Base-by-base conservation (phyloP, 441 rosid species). In the Lepidium campestre region DNA sequence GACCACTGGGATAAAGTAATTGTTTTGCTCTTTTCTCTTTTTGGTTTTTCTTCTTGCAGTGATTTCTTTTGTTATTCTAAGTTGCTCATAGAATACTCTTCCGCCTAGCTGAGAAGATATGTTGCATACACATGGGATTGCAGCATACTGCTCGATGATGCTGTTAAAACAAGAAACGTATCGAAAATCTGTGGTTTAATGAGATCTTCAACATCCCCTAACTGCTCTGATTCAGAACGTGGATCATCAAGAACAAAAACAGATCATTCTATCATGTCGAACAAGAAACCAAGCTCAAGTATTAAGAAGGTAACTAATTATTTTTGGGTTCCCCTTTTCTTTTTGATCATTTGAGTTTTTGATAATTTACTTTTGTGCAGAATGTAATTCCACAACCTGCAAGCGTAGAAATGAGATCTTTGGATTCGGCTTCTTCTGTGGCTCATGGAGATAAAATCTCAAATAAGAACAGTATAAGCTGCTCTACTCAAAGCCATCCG, bases 91-190 rank as follows among this genome's bases (percentile, higher is more conserved):
- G 57, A 68, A 37, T 74, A 32, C 52, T 75, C 59, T 55, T 50
- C 44, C 44, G 35, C 76, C 66, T 80, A 91, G 99, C 77, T 94
- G 85, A 83, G 99, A 78, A 89, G 86, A 83, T 91, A 89, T 76
- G 98, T 94, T 52, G 85, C 72, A 76, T 91, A 86, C 84, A 94
- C 82, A 12, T 94, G 89, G 88, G 90, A 80, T 62, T 82, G 83
- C 85, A 63, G 66, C 70, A 74, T 62, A 44, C 62, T 88, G 83
- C 83, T 77, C 41, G 84, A 81, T 53, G 85, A 81, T 56, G 76
- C 79, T 7, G 10, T 72, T 47, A 63, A 22, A 60, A 67, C 56
- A 3, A 62, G 52, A 57, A 73, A 41, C 42, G 75, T 57, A 59
- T 70, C 84, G 34, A 58, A 67, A 74, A 77, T 80, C 57, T 59